A percentile compares a stretch with the other conserved stretches of the same genome.
These are phyloP conservation scores for Colletotrichum sp. DNA, from an alignment of 2,329 filamentous ascomycete genomes.

Conservation along the genomic window DNA sequence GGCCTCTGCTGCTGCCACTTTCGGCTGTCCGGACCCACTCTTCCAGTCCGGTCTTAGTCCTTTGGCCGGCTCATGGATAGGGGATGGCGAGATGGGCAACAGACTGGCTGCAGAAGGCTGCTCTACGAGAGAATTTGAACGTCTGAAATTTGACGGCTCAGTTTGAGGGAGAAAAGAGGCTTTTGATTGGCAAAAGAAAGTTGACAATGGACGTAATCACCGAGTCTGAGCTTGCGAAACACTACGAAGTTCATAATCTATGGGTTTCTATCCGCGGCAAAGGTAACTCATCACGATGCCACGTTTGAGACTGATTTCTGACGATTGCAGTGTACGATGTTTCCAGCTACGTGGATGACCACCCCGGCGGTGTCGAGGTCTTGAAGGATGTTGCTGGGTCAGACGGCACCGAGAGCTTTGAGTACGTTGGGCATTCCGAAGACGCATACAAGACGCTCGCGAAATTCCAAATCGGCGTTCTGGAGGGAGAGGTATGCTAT, in stretches of 20 bases:
- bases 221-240: neutral
- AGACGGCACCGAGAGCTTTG: conserved; percentile 11
- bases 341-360: neutral
- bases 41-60: neutral
- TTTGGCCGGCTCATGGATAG: neutral
- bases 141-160: no score
- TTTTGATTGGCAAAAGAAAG: no score
- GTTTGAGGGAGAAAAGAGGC: neutral
- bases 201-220: neutral
- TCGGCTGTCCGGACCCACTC: neutral
- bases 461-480: neutral
- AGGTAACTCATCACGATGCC: neutral
- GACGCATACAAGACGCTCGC: neutral
- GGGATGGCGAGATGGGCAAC: accelerated
- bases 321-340: neutral
- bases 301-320: neutral
- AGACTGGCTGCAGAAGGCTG: accelerated
- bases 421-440: neutral
- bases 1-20: neutral
- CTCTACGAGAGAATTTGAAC: neutral
- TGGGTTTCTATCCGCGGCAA: neutral
- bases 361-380: neutral
- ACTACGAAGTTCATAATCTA: neutral
- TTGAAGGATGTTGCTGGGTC: neutral
- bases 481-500: neutral